Base-by-base conservation (phyloP, 164 flowering plant genomes). In the Euptelea pleiosperma region DNA sequence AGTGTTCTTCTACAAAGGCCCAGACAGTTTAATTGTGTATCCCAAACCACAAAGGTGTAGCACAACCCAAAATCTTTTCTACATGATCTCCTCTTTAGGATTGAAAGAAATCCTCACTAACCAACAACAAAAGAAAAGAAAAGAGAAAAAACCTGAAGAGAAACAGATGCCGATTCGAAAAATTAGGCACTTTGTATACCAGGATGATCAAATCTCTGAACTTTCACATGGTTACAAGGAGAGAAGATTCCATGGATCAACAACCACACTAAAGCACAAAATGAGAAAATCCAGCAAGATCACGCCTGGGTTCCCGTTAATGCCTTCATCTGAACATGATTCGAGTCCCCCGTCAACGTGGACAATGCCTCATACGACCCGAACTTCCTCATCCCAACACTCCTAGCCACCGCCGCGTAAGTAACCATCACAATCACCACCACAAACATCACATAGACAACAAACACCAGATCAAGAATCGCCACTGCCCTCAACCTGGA, bases 341-440 rank as follows among this genome's bases (percentile, higher is more conserved):
- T 77, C 9, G 71, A n/a, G 30, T 74, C 80, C 12, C 52, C 62
- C 16, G 56, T 16, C 29, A 65, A 34, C 19, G 75, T 78, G 7
- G 93, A 85, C 72, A 93, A 66, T 0, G 94, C 77, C 61, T 89
- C 96, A 31, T 93, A 93, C 0, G 95, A 79, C 0, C 90, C 96
- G 6, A 76, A 65, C 58, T 84, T 77, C 57, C 76, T 68, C 16
- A 74, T 47, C 4, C 95, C 93, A 43, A 77, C 69, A n/a, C 50
- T 61, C 70, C 69, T 87, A 1, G 86, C 81, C 36, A 80, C 68
- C 1, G 66, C 56, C 0, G 81, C 87, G 60, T 81, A 87, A 0
- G 68, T 58, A 19, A 76, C 65, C 55, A 86, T 19, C 3, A 87
- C 70, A 46, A 87, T 70, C 21, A 90, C 24, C 21, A 83, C 50